Evolutionary conservation across 345 rosid species (phyloP).

Genomic region (Capsella bursapastoris): DNA sequence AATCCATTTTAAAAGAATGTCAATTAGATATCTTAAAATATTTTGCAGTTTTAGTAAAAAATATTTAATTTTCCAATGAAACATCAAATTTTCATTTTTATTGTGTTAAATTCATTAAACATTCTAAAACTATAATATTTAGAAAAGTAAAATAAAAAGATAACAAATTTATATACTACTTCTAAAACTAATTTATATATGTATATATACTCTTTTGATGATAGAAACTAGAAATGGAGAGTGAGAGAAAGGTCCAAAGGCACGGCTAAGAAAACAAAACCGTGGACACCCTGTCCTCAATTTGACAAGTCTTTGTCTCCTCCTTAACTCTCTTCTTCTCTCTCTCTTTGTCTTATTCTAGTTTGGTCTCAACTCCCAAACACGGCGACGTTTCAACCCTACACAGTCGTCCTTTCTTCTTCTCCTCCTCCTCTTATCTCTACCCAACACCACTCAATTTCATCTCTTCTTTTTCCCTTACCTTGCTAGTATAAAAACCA

Average conservation of each 20-base stretch:
- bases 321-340: conserved; percentile 46
- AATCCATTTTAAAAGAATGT: neutral
- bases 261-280: conserved; percentile 56
- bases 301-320: conserved; percentile 73
- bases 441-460: conserved; percentile 46
- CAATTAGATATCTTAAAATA: neutral
- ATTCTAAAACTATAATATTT: neutral
- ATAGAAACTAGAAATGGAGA: conserved; percentile 7
- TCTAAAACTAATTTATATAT: too few relatives aligned
- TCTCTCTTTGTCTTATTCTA: conserved; percentile 41
- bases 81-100: neutral
- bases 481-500: conserved; percentile 42
- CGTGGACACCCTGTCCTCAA: conserved; percentile 58
- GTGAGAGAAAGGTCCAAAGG: conserved; percentile 57
- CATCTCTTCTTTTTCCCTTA: conserved; percentile 33
- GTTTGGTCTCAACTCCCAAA: conserved; percentile 26
- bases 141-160: neutral
- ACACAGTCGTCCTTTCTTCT: conserved; percentile 41
- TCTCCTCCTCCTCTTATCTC: conserved; percentile 43
- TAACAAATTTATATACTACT: too few relatives aligned
- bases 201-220: neutral
- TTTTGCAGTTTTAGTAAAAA: neutral
- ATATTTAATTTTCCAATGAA: too few relatives aligned
- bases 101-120: neutral
- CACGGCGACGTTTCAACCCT: conserved; percentile 40